Percentiles rank a stretch among this genome's conserved stretches.
Conservation (phyloP, 768 basidiomycete genomes). For the Neoboletus brunneissimus region DNA sequence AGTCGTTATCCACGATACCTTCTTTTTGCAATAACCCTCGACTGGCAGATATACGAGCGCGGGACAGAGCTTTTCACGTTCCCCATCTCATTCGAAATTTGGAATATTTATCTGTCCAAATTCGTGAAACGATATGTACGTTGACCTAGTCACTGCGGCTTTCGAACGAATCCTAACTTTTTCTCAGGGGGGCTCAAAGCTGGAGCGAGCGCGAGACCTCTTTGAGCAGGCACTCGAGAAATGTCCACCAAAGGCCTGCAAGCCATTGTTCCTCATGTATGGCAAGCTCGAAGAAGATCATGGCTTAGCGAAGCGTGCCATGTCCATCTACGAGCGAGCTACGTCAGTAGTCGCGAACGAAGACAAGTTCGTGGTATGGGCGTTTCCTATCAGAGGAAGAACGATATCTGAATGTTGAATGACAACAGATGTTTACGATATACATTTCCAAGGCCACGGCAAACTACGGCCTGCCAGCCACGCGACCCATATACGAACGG, state of each 20-base stretch:
- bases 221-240: conserved; percentile 98
- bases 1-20: conserved; percentile 36
- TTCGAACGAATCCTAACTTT: not conserved
- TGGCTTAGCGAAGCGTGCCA: conserved; percentile 92
- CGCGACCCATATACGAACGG: conserved; percentile 92
- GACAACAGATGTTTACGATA: conserved; percentile 82
- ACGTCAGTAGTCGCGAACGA: conserved; percentile 80
- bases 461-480: conserved; percentile 95
- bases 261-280: conserved; percentile 94
- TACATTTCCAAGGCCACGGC: conserved; percentile 97
- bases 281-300: conserved; percentile 93
- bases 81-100: conserved; percentile 97
- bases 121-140: conserved; percentile 94
- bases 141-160: conserved; percentile 13
- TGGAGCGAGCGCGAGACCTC: conserved; percentile 94
- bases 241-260: conserved; percentile 92
- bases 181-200: conserved; percentile 80
- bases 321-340: conserved; percentile 94
- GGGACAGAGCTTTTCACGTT: conserved; percentile 97
- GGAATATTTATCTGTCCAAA: conserved; percentile 98
- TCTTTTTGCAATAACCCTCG: conserved; percentile 7
- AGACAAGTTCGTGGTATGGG: conserved; percentile 89
- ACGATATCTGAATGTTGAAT: conserved; percentile 4
- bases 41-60: conserved; percentile 81
- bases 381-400: not conserved